Base-by-base conservation (phyloP, 441 rosid genomes). In the Syzygium syzygioides region DNA sequence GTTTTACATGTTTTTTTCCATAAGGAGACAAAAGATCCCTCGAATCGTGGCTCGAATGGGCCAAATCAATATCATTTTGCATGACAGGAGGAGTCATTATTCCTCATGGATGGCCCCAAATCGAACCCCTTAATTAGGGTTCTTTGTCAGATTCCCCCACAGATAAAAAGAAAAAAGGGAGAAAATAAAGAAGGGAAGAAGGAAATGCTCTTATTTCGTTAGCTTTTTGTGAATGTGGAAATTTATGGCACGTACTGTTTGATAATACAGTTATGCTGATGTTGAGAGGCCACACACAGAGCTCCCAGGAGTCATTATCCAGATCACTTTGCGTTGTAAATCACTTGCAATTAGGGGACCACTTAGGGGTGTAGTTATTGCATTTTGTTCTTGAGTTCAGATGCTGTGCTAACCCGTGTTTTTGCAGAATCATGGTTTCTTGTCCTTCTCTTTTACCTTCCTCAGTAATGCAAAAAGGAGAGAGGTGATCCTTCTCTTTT, bases 291-390 rank as follows among this genome's bases (percentile, higher is more conserved):
- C 48, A 45, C 9, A n/a, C 83, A 37, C n/a, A 53, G 52, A 56
- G 62, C 89, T n/a, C 53, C 79, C 52, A 23, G 4, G 52, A 50
- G 57, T 90, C 85, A 48, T 57, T 56, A 53, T 30, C 25, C 59
- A 9, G 86, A 59, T 60, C 71, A 37, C 50, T 54, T 79, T 71
- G 59, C 59, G 37, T 45, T 71, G 34, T 85, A 68, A 68, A 41
- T 76, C 54, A 87, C 57, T 68, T 76, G 57, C 56, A 76, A 79
- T 89, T 55, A 86, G 19, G 91, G 94, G 93, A 92, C 94, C 94
- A 91, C 90, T 88, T 68, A 71, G 3, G 15, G 80, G 4, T 37
- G 80, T 71, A 71, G 11, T 37, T 71, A 71, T 71, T 71, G 80
- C 80, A 23, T 71, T 37, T 34, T 71, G 50, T 37, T 37, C 50